A percentile compares a stretch with the other conserved stretches of the same genome.
These are phyloP conservation scores for Myxozyma melibiosi DNA, from an alignment of 805 yeast genomes.

Conservation along the genomic window DNA sequence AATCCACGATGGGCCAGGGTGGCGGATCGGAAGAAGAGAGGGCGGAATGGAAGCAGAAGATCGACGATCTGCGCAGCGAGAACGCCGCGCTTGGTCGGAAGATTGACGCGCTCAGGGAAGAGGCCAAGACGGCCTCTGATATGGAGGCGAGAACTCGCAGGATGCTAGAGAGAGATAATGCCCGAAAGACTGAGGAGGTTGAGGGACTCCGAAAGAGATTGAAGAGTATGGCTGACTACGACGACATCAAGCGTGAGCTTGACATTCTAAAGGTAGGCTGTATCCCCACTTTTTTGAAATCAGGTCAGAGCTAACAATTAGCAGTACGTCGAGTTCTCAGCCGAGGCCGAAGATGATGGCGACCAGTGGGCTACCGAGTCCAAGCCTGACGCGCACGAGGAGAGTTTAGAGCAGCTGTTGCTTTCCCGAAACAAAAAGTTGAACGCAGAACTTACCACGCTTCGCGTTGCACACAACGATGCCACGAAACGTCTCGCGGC, in stretches of 20 bases:
- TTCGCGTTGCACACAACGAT: slow-evolving; percentile 60
- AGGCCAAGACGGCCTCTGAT: slow-evolving; percentile 18
- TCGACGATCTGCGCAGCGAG: slow-evolving; percentile 53
- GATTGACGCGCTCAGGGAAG: slow-evolving; percentile 23
- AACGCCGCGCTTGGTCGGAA: slow-evolving; percentile 27
- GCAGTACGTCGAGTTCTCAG: slow-evolving; percentile 35
- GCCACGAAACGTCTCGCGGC: slow-evolving; percentile 46
- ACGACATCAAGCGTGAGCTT: slow-evolving; percentile 76
- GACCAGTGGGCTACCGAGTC: slow-evolving; percentile 36
- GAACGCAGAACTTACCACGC: slow-evolving; percentile 66
- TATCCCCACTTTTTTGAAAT: slow-evolving; percentile 53
- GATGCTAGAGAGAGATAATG: slow-evolving; percentile 26
- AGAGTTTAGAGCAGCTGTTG: slow-evolving; percentile 58
- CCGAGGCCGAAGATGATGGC: slow-evolving; percentile 40
- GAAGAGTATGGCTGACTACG: slow-evolving; percentile 65
- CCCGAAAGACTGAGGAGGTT: slow-evolving; percentile 54
- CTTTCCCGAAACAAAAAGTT: slow-evolving; percentile 72
- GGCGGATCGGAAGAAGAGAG: slow-evolving; percentile 34
- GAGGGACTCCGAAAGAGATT: slow-evolving; percentile 54
- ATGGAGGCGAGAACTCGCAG: slow-evolving; percentile 1
- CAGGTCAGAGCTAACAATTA: slow-evolving; percentile 34
- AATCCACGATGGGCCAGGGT: slow-evolving; percentile 36
- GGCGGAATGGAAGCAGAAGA: slow-evolving; percentile 47
- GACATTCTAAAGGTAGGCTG: slow-evolving; percentile 70
- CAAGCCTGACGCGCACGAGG: slow-evolving; percentile 21